Base-by-base conservation (phyloP, 2,329 filamentous ascomycete species). In the Bipolaris cookei region DNA sequence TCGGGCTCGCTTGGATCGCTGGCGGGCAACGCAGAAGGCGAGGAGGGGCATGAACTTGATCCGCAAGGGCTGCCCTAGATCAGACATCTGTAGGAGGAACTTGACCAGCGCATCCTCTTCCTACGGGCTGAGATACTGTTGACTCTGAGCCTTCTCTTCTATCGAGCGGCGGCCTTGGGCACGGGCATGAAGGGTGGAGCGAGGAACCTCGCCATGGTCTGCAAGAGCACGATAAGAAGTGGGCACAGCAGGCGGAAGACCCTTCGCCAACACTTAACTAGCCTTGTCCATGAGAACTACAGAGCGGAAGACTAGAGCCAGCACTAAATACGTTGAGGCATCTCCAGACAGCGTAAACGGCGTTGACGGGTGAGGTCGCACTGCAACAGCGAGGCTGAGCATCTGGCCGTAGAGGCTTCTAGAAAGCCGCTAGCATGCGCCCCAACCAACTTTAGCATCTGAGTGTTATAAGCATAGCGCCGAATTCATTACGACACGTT, bases 71-170 rank as follows among this genome's bases (percentile, higher is more conserved):
- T 55, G 34, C 30, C 65, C 59, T 42, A 63, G 48, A 34, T 32
- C 42, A 58, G 46, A 47, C 56, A 65, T 68, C 51, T 51, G 59
- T 58, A 67, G 54, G 11, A 60, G 30, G 54, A 59, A 62, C 35
- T 54, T 44, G 11, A 62, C 56, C 16, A 74, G 46, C 13, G 67
- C 69, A 48, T 70, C 62, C 63, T 72, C 68, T 62, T 74, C 63
- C 18, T n/a, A 47, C 8, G 54, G 63, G 35, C 55, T 65, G 14
- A 73, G 69, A 46, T 73, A 75, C 59, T 68, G 64, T 63, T 70
- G 52, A 61, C 63, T 48, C 54, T 71, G 23, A 44, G 65, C 71
- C 52, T 70, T 72, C 34, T 62, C 56, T 60, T 73, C 55, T 53
- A 34, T 67, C 25, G 66, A 75, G 42, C 16, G 66, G 44, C 67